Evolutionary conservation across 306 rosid species (phyloP).

Genomic region (Casuarina glauca): DNA sequence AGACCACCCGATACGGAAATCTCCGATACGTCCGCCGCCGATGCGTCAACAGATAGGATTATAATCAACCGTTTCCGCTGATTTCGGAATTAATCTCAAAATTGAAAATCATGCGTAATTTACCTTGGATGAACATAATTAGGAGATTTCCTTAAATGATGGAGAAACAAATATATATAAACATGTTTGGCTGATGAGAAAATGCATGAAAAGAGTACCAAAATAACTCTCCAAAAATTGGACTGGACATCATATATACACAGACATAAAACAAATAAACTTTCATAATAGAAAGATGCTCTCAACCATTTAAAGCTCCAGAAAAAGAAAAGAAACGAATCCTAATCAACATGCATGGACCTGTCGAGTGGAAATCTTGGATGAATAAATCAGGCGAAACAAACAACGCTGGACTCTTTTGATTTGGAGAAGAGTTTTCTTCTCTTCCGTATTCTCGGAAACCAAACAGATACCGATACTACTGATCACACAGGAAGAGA

Average conservation of each 20-base stretch:
- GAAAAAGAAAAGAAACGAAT: not conserved
- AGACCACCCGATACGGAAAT: not conserved
- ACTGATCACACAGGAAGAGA: too few relatives aligned
- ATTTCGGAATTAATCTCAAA: not conserved
- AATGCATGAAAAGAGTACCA: not conserved
- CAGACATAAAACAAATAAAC: not conserved
- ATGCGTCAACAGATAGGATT: not conserved
- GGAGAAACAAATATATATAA: too few relatives aligned
- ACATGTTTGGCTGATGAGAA: constrained; percentile 9
- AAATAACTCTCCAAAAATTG: not conserved
- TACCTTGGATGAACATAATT: too few relatives aligned
- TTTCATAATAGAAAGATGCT: too few relatives aligned
- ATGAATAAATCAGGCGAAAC: not conserved
- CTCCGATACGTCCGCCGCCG: not conserved
- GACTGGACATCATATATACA: not conserved
- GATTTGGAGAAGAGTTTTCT: not conserved
- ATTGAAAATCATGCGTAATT: not conserved
- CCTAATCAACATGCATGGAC: not conserved
- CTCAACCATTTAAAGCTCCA: not conserved
- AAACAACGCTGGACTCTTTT: not conserved
- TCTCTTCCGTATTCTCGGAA: not conserved
- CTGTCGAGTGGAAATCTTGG: not conserved
- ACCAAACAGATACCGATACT: constrained; percentile 18
- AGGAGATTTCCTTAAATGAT: too few relatives aligned
- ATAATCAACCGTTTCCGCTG: not conserved